A percentile compares a stretch with the other conserved stretches of the same genome.
phyloP scores from a whole-genome alignment of 257 asterid genomes.

The Petunia secreta region DNA sequence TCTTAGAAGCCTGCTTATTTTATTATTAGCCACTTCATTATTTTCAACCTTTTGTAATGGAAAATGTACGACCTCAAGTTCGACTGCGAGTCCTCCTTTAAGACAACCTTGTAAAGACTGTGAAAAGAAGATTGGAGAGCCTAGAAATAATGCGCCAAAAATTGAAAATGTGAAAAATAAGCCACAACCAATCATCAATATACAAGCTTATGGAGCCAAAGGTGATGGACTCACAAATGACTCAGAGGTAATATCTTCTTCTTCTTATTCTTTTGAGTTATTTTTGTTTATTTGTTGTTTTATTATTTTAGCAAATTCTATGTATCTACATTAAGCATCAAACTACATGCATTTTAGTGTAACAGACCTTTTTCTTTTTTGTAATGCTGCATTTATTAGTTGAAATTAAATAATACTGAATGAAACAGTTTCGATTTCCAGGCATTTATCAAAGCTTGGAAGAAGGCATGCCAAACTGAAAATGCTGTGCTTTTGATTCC shows the following conservation, averaged over 20 bases:
- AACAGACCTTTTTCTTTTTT: background rate
- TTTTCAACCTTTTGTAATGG: slow-evolving; percentile 43
- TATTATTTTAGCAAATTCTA: background rate
- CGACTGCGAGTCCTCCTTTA: no score
- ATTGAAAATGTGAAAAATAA: background rate
- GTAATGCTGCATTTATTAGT: background rate
- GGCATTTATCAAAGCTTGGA: slow-evolving; percentile 88
- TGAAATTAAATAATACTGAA: background rate
- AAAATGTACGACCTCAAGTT: background rate
- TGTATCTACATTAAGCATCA: background rate
- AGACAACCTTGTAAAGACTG: no score
- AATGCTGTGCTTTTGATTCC: slow-evolving; percentile 60
- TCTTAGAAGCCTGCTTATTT: slow-evolving; percentile 33
- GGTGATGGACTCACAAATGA: slow-evolving; percentile 65
- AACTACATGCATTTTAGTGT: background rate
- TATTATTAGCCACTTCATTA: slow-evolving; percentile 37
- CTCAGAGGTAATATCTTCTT: slow-evolving; percentile 47
- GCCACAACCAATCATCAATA: slow-evolving; percentile 36
- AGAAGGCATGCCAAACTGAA: slow-evolving; percentile 55
- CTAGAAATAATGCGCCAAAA: slow-evolving; percentile 5
- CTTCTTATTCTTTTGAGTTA: background rate
- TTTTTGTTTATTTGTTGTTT: background rate
- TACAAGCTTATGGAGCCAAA: slow-evolving; percentile 76
- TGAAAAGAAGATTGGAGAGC: slow-evolving; percentile 14
- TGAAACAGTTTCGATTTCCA: slow-evolving; percentile 27